Evolutionary conservation across 345 rosid genomes (phyloP), one percentile per base, ranked within the genome.

Genomic region (Gossypium mustelinum): DNA sequence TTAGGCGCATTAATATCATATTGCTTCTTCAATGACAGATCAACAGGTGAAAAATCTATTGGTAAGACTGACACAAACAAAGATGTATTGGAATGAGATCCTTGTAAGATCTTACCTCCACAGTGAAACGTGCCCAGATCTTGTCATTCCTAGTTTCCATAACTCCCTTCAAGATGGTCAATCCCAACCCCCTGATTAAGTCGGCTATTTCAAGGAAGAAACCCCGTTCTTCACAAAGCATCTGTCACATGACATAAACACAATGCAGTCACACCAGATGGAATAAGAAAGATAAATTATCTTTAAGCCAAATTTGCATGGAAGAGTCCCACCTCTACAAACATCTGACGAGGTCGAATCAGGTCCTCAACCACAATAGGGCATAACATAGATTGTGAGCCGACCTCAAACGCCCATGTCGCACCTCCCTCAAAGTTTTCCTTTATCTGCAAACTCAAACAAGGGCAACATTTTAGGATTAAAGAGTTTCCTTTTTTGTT

Each of bases 321-420:
- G 4, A 75, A 44, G 50, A 57, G 58, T 62, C 22, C 70, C 79
- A 93, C 99, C 99, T 95, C 97, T 43, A 95, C 91, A 55, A 89
- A 97, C 91, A 93, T 83, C 81, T 90, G 94, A 62, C 97, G 90
- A 75, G 98, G 99, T 41, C 84, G 85, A 79, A 81, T 92, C 68
- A 96, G 84, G 88, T 96, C 99, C 83, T 96, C 99, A 7, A 96
- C 97, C 16, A 93, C 89, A 66, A 96, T 93, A 64, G 99, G 99
- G 72, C 98, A 93, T 57, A 89, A 82, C 90, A 88, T 80, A 66
- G 98, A 87, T 81, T 85, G 90, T 73, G 98, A 90, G 3, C 97
- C 97, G 58, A 96, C 98, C 87, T 96, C 97, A 73, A 85, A 96
- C 60, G 98, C 99, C 98, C 97, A 92, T 43, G 97, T 96, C 27